Evolutionary conservation across 106 monocot genomes (phyloP).

Genomic region (Dioscorea zingiberensis): DNA sequence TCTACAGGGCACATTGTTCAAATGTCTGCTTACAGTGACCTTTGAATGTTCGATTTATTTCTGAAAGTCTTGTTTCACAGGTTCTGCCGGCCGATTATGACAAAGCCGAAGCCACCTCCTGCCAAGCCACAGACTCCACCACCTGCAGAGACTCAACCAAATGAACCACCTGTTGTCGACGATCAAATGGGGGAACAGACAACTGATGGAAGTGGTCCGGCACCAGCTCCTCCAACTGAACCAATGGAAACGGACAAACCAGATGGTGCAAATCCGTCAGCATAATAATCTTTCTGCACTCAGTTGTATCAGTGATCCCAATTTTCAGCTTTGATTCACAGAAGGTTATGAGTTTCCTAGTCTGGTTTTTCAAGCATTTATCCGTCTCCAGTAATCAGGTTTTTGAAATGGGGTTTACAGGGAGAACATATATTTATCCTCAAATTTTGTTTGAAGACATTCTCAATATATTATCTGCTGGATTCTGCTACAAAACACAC

Average conservation of each 20-base stretch:
- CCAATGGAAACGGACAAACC: constrained; percentile 63
- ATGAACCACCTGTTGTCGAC: constrained; percentile 11
- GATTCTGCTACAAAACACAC: no score
- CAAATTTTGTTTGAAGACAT: no score
- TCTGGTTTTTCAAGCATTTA: no score
- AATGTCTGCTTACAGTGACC: background rate
- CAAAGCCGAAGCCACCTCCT: constrained; percentile 76
- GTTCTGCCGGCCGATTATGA: constrained; percentile 90
- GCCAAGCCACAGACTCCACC: constrained; percentile 73
- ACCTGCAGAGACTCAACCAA: background rate
- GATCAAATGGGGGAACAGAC: constrained; percentile 12
- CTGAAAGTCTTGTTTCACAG: constrained; percentile 21
- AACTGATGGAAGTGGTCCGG: constrained; percentile 3
- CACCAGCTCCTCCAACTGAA: constrained; percentile 11
- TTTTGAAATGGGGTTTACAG: no score
- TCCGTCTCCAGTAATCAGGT: no score
- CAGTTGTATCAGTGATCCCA: no score
- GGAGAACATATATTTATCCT: no score
- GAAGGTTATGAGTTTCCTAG: no score
- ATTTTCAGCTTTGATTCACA: no score
- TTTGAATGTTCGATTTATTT: background rate
- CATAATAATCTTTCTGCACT: no score
- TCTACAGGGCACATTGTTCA: background rate
- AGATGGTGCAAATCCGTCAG: background rate
- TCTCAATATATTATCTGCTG: no score